Evolutionary conservation across 768 basidiomycete genomes (phyloP).

Genomic region (Fomitopsis serialis): DNA sequence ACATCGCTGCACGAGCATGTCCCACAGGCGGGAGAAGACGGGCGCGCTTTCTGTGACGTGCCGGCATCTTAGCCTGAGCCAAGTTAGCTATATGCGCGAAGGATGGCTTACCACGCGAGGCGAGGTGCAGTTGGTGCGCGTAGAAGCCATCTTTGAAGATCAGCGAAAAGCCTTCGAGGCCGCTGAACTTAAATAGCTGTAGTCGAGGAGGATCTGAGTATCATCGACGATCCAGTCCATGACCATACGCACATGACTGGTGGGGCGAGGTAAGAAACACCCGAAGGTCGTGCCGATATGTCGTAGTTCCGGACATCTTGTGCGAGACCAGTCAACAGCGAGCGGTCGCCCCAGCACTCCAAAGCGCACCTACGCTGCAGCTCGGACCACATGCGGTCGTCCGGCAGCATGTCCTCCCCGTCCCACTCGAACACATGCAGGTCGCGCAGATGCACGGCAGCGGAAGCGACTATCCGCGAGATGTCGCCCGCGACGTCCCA

Average conservation of each 20-base stretch:
- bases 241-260: slow-evolving; percentile 52
- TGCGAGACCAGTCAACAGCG: slow-evolving; percentile 2
- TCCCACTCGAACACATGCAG: slow-evolving; percentile 68
- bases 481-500: slow-evolving; percentile 30
- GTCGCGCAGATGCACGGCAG: slow-evolving; percentile 53
- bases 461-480: slow-evolving; percentile 46
- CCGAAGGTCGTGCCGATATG: slow-evolving; percentile 62
- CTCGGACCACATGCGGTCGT: slow-evolving; percentile 78
- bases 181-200: slow-evolving; percentile 65
- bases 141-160: slow-evolving; percentile 60
- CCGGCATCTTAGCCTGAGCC: background rate
- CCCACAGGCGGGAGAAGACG: slow-evolving; percentile 52
- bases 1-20: slow-evolving; percentile 63
- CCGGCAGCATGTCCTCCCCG: slow-evolving; percentile 51
- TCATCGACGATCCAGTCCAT: slow-evolving; percentile 1
- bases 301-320: slow-evolving; percentile 61
- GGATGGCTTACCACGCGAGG: slow-evolving; percentile 48
- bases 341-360: background rate
- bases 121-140: slow-evolving; percentile 48
- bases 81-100: background rate
- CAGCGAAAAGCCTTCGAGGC: slow-evolving; percentile 58
- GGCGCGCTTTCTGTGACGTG: slow-evolving; percentile 41
- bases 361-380: slow-evolving; percentile 48
- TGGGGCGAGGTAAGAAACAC: slow-evolving; percentile 45
- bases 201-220: background rate